A percentile compares a stretch with the other conserved stretches of the same genome.
Conservation (phyloP, 192 early-diverging fungal species). For the Gamsiella multidivaricata region DNA sequence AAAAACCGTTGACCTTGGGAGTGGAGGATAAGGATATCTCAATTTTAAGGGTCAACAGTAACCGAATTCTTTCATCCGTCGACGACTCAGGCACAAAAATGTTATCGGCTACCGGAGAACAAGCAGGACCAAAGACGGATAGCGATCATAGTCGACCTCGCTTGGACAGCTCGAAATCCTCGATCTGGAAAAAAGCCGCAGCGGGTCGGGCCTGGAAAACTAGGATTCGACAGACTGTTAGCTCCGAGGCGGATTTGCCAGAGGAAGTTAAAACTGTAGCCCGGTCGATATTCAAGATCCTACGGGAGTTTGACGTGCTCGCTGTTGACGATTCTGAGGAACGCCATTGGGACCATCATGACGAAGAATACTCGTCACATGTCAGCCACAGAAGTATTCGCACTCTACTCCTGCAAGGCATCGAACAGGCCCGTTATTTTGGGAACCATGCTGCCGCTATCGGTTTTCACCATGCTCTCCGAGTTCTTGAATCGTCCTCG, state of each 20-base stretch:
- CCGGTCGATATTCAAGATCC: constrained; percentile 49
- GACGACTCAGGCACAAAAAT: constrained; percentile 32
- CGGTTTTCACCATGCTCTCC: constrained; percentile 50
- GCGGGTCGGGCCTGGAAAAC: constrained; percentile 45
- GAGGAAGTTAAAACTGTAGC: constrained; percentile 51
- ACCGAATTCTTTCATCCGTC: constrained; percentile 31
- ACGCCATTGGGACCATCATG: not conserved
- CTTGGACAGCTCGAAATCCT: not conserved
- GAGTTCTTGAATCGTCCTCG: constrained; percentile 27
- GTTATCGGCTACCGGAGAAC: not conserved
- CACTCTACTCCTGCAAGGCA: constrained; percentile 22
- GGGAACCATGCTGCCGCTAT: constrained; percentile 55
- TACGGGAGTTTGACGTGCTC: constrained; percentile 49
- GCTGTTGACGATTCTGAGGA: not conserved
- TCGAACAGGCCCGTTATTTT: constrained; percentile 41
- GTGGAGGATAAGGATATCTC: constrained; percentile 30
- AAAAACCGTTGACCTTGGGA: not conserved
- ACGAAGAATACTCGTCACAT: not conserved
- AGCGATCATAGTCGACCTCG: not conserved
- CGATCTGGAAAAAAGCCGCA: constrained; percentile 4
- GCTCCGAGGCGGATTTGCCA: constrained; percentile 41
- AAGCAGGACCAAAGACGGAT: not conserved
- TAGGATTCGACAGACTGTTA: constrained; percentile 37
- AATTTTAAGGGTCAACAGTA: constrained; percentile 39
- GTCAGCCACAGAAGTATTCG: constrained; percentile 14